phyloP scores from a whole-genome alignment of 371 early-diverging fungal genomes.

The Mortierella sp. region DNA sequence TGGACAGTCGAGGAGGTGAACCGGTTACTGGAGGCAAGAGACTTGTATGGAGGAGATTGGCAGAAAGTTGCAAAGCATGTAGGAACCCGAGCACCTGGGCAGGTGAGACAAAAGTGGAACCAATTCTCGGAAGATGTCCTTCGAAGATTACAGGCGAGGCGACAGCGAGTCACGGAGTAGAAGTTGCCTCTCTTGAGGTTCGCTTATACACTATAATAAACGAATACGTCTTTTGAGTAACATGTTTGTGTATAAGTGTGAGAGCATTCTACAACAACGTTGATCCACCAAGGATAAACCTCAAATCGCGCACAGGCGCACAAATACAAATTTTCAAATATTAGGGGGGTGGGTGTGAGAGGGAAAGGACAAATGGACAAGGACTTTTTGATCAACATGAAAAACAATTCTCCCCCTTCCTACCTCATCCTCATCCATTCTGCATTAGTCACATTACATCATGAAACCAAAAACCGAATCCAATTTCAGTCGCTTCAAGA shows the following conservation, averaged over 20 bases:
- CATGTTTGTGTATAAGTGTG: too few species aligned
- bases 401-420: neutral
- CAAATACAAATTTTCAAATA: too few species aligned
- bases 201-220: too few species aligned
- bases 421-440: neutral
- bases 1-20: slow-evolving; percentile 24
- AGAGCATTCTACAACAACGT: too few species aligned
- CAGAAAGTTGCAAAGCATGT: slow-evolving; percentile 30
- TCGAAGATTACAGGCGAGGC: slow-evolving; percentile 16
- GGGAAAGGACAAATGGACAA: too few species aligned
- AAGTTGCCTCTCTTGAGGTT: too few species aligned
- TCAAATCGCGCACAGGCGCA: too few species aligned
- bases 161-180: neutral
- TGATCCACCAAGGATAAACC: too few species aligned
- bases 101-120: slow-evolving; percentile 36
- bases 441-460: neutral
- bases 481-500: slow-evolving; percentile 60
- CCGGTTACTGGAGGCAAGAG: slow-evolving; percentile 18
- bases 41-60: slow-evolving; percentile 29
- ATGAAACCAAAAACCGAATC: neutral
- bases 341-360: too few species aligned
- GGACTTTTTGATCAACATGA: too few species aligned
- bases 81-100: slow-evolving; percentile 24
- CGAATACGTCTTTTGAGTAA: too few species aligned
- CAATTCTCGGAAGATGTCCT: slow-evolving; percentile 32